Evolutionary conservation across 441 rosid species (phyloP).

Genomic region (Arabidopsis hybrid): DNA sequence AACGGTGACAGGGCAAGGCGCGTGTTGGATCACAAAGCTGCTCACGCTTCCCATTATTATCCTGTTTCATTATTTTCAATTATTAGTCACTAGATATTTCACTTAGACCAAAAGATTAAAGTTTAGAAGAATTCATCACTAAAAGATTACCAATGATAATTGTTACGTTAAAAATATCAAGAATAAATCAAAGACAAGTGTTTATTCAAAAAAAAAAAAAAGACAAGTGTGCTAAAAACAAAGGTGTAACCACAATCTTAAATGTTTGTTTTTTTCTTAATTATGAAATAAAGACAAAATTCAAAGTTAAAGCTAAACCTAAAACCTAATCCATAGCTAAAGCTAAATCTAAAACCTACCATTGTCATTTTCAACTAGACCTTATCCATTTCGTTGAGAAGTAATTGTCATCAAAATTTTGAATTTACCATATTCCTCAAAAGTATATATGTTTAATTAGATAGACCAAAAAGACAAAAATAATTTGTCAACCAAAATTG

Average conservation of each 20-base stretch:
- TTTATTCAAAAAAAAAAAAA: too few relatives aligned
- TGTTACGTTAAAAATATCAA: too few relatives aligned
- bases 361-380: not conserved
- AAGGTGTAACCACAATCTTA: not conserved
- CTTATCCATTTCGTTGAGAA: constrained; percentile 24
- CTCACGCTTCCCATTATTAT: constrained; percentile 84
- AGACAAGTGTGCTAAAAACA: too few relatives aligned
- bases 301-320: not conserved
- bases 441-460: not conserved
- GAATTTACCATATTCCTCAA: too few relatives aligned
- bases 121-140: too few relatives aligned
- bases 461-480: too few relatives aligned
- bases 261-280: not conserved
- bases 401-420: not conserved
- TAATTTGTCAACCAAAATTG: not conserved
- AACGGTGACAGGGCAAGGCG: constrained; percentile 82
- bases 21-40: constrained; percentile 65
- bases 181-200: too few relatives aligned
- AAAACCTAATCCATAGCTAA: not conserved
- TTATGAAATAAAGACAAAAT: not conserved
- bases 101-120: not conserved
- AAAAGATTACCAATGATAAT: too few relatives aligned
- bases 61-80: constrained; percentile 50
- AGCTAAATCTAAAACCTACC: not conserved
- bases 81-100: not conserved